Percentiles rank a stretch among this genome's conserved stretches.
Evolutionary conservation across 768 basidiomycete species (phyloP).

Genomic region (Chlorophyllum brunneum): DNA sequence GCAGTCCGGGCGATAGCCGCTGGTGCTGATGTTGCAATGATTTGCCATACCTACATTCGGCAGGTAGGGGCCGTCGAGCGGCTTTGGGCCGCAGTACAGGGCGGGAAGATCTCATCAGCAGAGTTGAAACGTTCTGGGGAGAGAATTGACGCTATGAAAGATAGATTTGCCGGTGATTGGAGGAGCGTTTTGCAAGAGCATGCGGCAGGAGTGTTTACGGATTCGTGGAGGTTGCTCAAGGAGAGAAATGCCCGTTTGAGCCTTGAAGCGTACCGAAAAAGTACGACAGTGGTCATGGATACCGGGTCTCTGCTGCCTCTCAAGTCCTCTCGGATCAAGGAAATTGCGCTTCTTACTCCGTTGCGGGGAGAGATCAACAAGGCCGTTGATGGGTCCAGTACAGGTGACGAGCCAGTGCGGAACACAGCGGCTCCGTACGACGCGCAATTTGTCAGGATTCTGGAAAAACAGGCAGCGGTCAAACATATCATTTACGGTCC

Average conservation of each 20-base stretch:
- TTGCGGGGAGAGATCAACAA: conserved; percentile 52
- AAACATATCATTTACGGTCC: conserved; percentile 45
- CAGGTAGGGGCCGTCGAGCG: conserved; percentile 52
- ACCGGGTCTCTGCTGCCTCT: conserved; percentile 33
- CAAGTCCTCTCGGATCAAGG: conserved; percentile 17
- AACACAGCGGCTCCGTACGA: conserved; percentile 61
- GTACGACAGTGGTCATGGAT: conserved; percentile 45
- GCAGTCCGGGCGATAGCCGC: conserved; percentile 55
- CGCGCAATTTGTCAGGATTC: conserved; percentile 38
- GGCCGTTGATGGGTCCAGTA: conserved; percentile 52
- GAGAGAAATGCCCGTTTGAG: conserved; percentile 39
- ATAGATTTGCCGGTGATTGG: conserved; percentile 45
- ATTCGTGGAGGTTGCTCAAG: conserved; percentile 33
- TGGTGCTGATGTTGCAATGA: conserved; percentile 72
- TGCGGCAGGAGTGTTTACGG: conserved; percentile 17
- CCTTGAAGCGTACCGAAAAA: conserved; percentile 39
- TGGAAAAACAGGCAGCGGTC: conserved; percentile 29
- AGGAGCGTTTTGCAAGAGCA: conserved; percentile 27
- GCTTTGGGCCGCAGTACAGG: conserved; percentile 46
- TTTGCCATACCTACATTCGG: conserved; percentile 56
- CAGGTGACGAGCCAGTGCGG: conserved; percentile 42
- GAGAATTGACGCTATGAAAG: conserved; percentile 50
- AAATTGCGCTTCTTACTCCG: conserved; percentile 52
- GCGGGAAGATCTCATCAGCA: conserved; percentile 36
- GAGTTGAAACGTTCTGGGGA: conserved; percentile 37